Conservation (phyloP, 176 grass and related monocot species). For the Avena eriantha region DNA sequence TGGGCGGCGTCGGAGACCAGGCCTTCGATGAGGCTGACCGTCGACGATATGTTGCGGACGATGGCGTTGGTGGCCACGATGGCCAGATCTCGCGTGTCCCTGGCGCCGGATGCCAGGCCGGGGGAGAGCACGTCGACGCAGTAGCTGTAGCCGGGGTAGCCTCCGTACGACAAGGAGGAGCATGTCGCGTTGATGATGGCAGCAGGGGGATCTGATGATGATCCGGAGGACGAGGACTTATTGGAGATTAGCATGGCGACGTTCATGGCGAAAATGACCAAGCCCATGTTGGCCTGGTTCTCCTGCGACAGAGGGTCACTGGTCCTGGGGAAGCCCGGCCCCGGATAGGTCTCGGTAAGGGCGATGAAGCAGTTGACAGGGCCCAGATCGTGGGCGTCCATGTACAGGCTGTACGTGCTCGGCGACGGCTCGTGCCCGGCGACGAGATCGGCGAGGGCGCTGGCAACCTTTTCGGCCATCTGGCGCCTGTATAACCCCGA, state of each 20-base stretch:
- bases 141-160: background rate
- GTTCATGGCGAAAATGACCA: slow-evolving; percentile 1
- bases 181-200: background rate
- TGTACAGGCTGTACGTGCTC: background rate
- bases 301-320: background rate
- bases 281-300: background rate
- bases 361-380: background rate
- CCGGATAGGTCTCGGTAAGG: background rate
- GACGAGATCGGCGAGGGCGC: background rate
- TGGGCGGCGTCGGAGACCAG: background rate
- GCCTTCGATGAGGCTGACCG: background rate
- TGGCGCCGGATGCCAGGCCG: background rate
- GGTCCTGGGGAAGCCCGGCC: background rate
- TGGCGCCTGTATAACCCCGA: background rate
- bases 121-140: background rate
- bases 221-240: background rate
- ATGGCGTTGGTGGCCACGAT: background rate
- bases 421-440: background rate
- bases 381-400: background rate
- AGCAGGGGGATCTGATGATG: background rate
- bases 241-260: background rate
- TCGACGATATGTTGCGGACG: background rate
- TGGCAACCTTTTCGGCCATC: background rate
- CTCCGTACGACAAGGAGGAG: background rate
- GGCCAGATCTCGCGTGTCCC: background rate